Percentiles rank a stretch among this genome's conserved stretches.
Evolutionary conservation across 352 stramenopile species (phyloP).

Genomic region (Porosira glacialis): DNA sequence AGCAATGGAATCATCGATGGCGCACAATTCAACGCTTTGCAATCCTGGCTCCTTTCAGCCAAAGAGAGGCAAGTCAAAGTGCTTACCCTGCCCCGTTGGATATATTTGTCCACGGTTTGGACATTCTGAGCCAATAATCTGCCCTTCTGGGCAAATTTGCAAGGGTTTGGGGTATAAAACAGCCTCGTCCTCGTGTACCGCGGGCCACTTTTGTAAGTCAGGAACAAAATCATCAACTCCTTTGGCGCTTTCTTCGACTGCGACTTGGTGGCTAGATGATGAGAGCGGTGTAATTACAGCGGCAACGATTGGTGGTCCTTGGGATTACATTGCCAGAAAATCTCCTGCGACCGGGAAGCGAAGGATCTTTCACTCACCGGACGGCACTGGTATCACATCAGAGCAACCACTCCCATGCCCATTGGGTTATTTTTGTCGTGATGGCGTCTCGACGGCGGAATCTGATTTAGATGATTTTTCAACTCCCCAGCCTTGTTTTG

Average conservation of each 20-base stretch:
- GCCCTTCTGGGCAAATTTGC: slow-evolving; percentile 89
- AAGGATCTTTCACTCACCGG: slow-evolving; percentile 39
- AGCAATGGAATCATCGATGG: too few species aligned
- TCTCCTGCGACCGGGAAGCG: slow-evolving; percentile 54
- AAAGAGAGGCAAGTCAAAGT: slow-evolving; percentile 79
- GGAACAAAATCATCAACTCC: slow-evolving; percentile 88
- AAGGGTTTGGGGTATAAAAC: slow-evolving; percentile 84
- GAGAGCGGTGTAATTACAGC: slow-evolving; percentile 38
- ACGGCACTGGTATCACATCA: slow-evolving; percentile 44
- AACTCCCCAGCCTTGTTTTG: slow-evolving; percentile 91
- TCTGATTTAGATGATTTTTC: slow-evolving; percentile 85
- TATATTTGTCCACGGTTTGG: slow-evolving; percentile 91
- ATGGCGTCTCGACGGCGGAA: slow-evolving; percentile 82
- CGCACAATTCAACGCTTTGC: slow-evolving; percentile 92
- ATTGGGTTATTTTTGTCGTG: slow-evolving; percentile 88
- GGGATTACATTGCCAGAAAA: slow-evolving; percentile 43
- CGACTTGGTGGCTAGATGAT: slow-evolving; percentile 53
- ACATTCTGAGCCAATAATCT: slow-evolving; percentile 86
- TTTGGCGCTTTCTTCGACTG: slow-evolving; percentile 34
- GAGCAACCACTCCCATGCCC: slow-evolving; percentile 92
- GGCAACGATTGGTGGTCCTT: slow-evolving; percentile 33
- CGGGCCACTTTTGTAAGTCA: slow-evolving; percentile 89
- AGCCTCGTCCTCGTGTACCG: slow-evolving; percentile 84
- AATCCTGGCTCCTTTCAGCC: slow-evolving; percentile 90
- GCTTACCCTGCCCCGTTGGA: slow-evolving; percentile 89